A percentile compares a stretch with the other conserved stretches of the same genome.
Evolutionary conservation across 2,329 filamentous ascomycete species (phyloP).

Genomic region (Cladobotryum mycophilum): DNA sequence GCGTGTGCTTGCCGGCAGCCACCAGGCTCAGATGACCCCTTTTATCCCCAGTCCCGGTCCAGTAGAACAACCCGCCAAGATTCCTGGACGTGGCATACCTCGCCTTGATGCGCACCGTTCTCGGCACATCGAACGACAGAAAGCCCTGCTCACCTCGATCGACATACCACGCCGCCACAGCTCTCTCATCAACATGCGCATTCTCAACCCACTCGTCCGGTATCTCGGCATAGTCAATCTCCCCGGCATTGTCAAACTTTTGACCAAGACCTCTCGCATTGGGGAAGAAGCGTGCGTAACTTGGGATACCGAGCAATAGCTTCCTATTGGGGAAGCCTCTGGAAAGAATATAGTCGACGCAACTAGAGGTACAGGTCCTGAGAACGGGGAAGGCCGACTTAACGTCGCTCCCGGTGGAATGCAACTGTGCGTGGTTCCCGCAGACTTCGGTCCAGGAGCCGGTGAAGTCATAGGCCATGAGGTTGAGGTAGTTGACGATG

Average conservation of each 20-base stretch:
- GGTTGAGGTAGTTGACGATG: conserved; percentile 56
- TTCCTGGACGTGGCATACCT: conserved; percentile 47
- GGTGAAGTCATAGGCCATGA: conserved; percentile 65
- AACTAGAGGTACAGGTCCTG: conserved; percentile 45
- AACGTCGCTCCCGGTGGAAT: conserved; percentile 30
- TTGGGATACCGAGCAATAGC: conserved; percentile 57
- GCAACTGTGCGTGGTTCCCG: conserved; percentile 60
- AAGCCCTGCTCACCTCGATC: conserved; percentile 42
- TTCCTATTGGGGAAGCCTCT: conserved; percentile 51
- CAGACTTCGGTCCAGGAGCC: conserved; percentile 55
- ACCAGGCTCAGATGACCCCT: conserved; percentile 50
- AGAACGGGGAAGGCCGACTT: conserved; percentile 22
- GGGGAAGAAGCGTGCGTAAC: conserved; percentile 57
- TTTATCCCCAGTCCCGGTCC: conserved; percentile 58
- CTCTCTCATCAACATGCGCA: conserved; percentile 41
- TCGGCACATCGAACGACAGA: conserved; percentile 57
- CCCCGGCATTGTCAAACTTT: conserved; percentile 39
- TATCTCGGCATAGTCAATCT: conserved; percentile 58
- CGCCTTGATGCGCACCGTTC: conserved; percentile 56
- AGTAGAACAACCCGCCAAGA: conserved; percentile 61
- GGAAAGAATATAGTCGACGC: conserved; percentile 46
- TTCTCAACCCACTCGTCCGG: conserved; percentile 42
- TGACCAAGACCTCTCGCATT: conserved; percentile 48
- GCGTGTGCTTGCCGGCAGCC: conserved; percentile 50
- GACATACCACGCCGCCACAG: conserved; percentile 53